A percentile compares a stretch with the other conserved stretches of the same genome.
Evolutionary conservation across 257 asterid species (phyloP).

Genomic region (Salvia hispanica): DNA sequence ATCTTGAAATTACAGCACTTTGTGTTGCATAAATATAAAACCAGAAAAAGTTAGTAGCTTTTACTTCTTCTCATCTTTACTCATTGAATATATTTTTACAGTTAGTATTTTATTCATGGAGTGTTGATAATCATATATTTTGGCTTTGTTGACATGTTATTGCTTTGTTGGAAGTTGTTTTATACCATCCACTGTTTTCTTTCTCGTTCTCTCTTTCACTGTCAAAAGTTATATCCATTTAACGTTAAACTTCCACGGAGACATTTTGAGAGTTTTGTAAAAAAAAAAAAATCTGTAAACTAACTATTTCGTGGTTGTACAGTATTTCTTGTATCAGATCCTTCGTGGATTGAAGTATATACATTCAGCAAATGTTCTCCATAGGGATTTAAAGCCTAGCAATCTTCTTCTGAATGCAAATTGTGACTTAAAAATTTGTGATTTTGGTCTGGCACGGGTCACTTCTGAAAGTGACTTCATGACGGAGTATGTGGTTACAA

Average conservation of each 20-base stretch:
- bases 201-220: neutral
- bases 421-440: slow-evolving; percentile 96
- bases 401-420: slow-evolving; percentile 93
- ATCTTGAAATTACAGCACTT: slow-evolving; percentile 12
- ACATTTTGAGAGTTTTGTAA: slow-evolving; percentile 13
- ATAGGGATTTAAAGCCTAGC: slow-evolving; percentile 96
- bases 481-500: slow-evolving; percentile 98
- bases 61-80: neutral
- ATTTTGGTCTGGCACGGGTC: slow-evolving; percentile 96
- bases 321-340: slow-evolving; percentile 98
- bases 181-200: neutral
- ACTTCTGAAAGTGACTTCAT: slow-evolving; percentile 92
- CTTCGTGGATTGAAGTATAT: slow-evolving; percentile 96
- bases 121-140: neutral
- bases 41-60: neutral
- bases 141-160: neutral
- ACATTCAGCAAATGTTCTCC: slow-evolving; percentile 97
- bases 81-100: neutral
- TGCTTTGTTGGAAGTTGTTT: slow-evolving; percentile 15
- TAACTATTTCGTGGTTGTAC: slow-evolving; percentile 42
- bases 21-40: neutral
- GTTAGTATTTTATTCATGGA: neutral
- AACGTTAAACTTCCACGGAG: neutral
- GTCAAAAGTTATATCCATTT: neutral
- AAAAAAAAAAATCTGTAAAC: slow-evolving; percentile 10